phyloP scores from a whole-genome alignment of 1,284 basidiomycete genomes.

The Anthracocystis panici-leucophaei region DNA sequence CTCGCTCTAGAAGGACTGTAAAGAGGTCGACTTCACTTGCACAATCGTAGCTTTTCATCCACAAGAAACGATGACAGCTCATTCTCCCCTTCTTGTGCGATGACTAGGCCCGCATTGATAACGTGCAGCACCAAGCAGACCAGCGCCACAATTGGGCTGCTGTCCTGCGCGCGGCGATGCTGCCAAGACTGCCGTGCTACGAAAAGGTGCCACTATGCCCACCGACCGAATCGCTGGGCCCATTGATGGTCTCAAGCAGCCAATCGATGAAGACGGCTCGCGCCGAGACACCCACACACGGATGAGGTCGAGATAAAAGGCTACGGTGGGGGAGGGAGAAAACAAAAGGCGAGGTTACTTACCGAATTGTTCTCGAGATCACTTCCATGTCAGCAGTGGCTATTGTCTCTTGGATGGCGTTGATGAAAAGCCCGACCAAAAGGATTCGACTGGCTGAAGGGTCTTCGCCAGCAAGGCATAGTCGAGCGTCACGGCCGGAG shows the following conservation, averaged over 20 bases:
- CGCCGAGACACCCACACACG: constrained; percentile 8
- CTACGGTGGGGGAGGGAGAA: constrained; percentile 7
- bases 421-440: constrained; percentile 1
- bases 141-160: neutral
- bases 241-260: constrained; percentile 2
- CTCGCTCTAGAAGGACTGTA: constrained; percentile 7
- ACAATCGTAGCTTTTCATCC: neutral
- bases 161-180: neutral
- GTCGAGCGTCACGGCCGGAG: neutral
- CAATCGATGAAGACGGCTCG: constrained; percentile 1
- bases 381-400: constrained; percentile 38
- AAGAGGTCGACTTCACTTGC: neutral
- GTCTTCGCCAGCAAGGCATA: no score
- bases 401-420: neutral
- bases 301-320: constrained; percentile 4
- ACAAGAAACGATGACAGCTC: neutral
- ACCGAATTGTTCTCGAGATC: constrained; percentile 28
- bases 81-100: neutral
- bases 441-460: neutral
- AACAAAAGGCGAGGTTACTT: constrained; percentile 16
- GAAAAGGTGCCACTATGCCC: constrained; percentile 3
- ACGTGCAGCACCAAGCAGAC: neutral
- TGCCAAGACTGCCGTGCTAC: constrained; percentile 1
- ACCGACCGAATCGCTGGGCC: constrained; percentile 44
- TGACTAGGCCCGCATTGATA: neutral